Percentiles rank a stretch among this genome's conserved stretches.
phyloP scores from a whole-genome alignment of 176 grass and related monocot species.

The Phragmites australis region DNA sequence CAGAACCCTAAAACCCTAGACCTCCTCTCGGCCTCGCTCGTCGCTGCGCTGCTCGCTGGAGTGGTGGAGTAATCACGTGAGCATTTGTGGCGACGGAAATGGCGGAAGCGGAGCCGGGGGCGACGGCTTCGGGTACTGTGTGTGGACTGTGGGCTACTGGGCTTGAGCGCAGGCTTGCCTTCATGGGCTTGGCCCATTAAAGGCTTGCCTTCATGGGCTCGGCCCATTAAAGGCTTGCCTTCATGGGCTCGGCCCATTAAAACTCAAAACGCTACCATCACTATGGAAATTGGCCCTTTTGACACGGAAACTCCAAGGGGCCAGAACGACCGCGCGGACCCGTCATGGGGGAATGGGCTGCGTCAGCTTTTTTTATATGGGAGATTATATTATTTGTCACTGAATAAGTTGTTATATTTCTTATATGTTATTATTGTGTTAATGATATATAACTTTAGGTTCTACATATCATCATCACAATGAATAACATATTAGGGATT shows the following conservation, averaged over 20 bases:
- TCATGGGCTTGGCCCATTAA: background rate
- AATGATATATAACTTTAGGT: no score
- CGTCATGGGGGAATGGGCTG: no score
- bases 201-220: background rate
- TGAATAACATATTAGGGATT: no score
- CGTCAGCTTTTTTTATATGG: no score
- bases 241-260: background rate
- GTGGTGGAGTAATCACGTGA: background rate
- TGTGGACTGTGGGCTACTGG: background rate
- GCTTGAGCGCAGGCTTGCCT: background rate
- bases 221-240: background rate
- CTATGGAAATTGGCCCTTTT: background rate
- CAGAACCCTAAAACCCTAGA: slow-evolving; percentile 40
- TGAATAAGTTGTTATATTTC: no score
- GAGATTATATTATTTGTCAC: no score
- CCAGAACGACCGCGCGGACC: no score
- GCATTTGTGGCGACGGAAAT: slow-evolving; percentile 4
- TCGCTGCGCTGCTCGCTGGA: background rate
- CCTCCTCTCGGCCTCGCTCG: background rate
- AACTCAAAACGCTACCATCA: background rate
- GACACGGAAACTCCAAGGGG: no score
- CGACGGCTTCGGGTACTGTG: background rate
- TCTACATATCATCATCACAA: no score
- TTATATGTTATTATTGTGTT: no score
- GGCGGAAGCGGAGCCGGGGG: no score